Base-by-base conservation (phyloP, 306 rosid genomes). In the Pueraria montana region DNA sequence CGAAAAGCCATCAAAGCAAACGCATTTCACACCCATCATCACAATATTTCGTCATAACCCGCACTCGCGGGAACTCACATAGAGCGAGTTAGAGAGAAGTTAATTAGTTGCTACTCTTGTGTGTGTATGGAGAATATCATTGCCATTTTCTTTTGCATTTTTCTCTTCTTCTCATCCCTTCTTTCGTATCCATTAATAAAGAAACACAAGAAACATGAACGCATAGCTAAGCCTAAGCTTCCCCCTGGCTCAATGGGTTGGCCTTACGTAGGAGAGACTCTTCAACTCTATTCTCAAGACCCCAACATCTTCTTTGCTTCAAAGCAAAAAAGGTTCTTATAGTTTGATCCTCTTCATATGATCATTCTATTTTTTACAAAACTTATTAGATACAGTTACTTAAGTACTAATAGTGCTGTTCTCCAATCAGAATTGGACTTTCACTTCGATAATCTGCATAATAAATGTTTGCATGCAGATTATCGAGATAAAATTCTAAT, bases 201-300 rank as follows among this genome's bases (percentile, higher is more conserved):
- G 77, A 87, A 84, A 82, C 77, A 50, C 36, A 72, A 12, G 30
- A 79, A 13, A 52, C 42, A 62, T 16, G 10, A 48, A 50, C 34
- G 3, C 11, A 5, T 20, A 14, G 48, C 85, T 21, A 87, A 89
- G 82, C 95, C 89, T 30, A 87, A 89, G 81, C 95, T 91, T 72
- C 97, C 98, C 26, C 97, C 98, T 2, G 98, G 98, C 24, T 91
- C 97, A 82, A 82, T 91, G 95, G 98, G 98, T 24, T 90, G 93
- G 97, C 97, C 97, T 81, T 91, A 77, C 48, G 36, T 93, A 0
- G 97, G 97, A 65, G 93, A 95, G 66, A 95, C 97, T 17, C 89
- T 89, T 30, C 97, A 91, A 68, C 96, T 94, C 74, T 95, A 95
- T 46, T 95, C 98, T 55, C 90, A 85, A 59, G 91, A 93, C 83